Evolutionary conservation across 257 asterid species (phyloP), one percentile per base, ranked within the genome.

Genomic region (Lavandula angustifolia): DNA sequence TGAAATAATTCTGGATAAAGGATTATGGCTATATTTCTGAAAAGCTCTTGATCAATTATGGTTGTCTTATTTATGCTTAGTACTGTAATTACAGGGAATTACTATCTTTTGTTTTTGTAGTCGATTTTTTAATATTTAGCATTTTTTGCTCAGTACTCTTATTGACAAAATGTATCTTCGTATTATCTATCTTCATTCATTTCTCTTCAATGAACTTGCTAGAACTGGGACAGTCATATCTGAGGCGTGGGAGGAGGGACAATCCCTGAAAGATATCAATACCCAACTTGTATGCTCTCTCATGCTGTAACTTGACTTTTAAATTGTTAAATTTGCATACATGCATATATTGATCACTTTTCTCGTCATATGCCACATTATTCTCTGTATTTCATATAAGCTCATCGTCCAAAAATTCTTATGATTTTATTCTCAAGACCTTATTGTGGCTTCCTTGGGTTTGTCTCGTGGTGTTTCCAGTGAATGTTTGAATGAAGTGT

Each of bases 231-330:
- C 96, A 2, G 73, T 94, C 64, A 84, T 94, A 76, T 87, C 99
- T 64, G 99, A 94, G 85, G 87, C 97, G 12, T 94, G 99, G 99
- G 99, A 94, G 85, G 99, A 94, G 69, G 97, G 97, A 51, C 96
- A 87, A 75, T 85, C 83, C 44, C 72, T 94, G 66, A 90, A 94
- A 80, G 99, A 94, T 81, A 88, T 94, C 74, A 94, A 90, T 81
- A 77, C 83, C 72, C 97, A 90, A 62, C 97, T 94, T 67, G 99
- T 94, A 86, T 68, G 95, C 68, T 76, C 64, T 55, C 75, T 47
- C 58, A 34, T 49, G 34, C 54, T 67, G 49, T 66, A 60, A 14
- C 71, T 42, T 33, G 17, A 11, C 41, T 47, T 43, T 54, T 59
- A 43, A 51, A 18, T 46, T 49, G 56, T 47, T 54, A 61, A n/a